Evolutionary conservation across 83 land plant genomes (phyloP).

Genomic region (Picea mariana): DNA sequence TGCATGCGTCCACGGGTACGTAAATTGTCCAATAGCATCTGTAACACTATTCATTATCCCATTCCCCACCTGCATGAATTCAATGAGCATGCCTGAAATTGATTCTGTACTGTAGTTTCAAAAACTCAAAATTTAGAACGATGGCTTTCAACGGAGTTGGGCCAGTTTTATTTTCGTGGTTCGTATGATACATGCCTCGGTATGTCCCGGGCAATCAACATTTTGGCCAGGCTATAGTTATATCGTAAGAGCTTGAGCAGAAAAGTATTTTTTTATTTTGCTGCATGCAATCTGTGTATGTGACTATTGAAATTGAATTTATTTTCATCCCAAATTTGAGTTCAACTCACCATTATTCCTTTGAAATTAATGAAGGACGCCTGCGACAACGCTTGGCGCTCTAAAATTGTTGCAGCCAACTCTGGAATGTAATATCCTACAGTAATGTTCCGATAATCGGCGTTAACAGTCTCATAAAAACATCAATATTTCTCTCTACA

Average conservation of each 20-base stretch:
- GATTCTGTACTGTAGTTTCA: not conserved
- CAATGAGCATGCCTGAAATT: not conserved
- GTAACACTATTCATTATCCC: constrained; percentile 30
- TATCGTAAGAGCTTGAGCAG: not conserved
- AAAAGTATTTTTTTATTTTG: not conserved
- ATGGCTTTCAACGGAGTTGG: not conserved
- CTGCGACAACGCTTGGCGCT: too few species aligned
- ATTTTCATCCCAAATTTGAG: not conserved
- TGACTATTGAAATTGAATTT: not conserved
- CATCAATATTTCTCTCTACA: not conserved
- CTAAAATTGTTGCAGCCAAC: too few species aligned
- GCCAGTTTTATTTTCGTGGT: not conserved
- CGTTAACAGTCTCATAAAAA: not conserved
- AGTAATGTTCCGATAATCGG: not conserved
- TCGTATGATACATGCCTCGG: too few species aligned
- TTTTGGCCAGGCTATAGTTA: too few species aligned
- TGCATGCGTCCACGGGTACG: too few species aligned
- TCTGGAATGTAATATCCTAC: constrained; percentile 18
- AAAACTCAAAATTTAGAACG: not conserved
- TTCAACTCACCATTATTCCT: too few species aligned
- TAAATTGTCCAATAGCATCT: too few species aligned
- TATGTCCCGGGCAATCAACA: too few species aligned
- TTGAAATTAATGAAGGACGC: too few species aligned
- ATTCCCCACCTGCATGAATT: constrained; percentile 35
- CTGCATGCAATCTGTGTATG: not conserved